Conservation (phyloP, 176 grass and related monocot species). For the Aegilops tauschii region DNA sequence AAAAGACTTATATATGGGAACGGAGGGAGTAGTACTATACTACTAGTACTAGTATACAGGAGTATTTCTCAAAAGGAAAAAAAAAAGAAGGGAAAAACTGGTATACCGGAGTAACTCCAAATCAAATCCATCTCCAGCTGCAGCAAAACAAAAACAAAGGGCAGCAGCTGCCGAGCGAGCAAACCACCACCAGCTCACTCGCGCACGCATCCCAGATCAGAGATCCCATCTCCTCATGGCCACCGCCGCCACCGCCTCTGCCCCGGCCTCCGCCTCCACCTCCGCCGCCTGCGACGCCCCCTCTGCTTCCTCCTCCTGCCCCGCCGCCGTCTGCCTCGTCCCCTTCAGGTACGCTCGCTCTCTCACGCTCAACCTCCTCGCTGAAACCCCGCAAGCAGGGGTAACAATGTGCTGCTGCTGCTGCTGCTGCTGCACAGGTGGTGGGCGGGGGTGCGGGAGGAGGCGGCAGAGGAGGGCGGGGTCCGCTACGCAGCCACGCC, state of each 20-base stretch:
- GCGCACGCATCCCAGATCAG: slow-evolving; percentile 40
- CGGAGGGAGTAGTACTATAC: no score
- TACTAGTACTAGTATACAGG: no score
- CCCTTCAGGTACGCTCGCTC: slow-evolving; percentile 42
- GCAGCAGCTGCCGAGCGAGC: not conserved
- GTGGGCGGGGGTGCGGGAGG: slow-evolving; percentile 62
- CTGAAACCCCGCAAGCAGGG: not conserved
- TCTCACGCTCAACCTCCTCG: not conserved
- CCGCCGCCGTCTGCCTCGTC: slow-evolving; percentile 62
- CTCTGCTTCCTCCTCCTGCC: slow-evolving; percentile 10
- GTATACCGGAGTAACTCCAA: not conserved
- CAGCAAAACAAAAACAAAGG: slow-evolving; percentile 17
- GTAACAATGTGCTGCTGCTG: not conserved
- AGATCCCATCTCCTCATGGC: slow-evolving; percentile 25
- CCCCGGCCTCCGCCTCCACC: slow-evolving; percentile 23
- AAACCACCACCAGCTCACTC: slow-evolving; percentile 36
- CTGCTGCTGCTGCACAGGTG: slow-evolving; percentile 35
- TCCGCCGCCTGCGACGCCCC: slow-evolving; percentile 18
- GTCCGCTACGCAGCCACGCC: slow-evolving; percentile 56
- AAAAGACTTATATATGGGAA: no score
- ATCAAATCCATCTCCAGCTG: not conserved
- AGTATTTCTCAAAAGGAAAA: no score
- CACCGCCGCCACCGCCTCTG: slow-evolving; percentile 41
- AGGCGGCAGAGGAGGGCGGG: slow-evolving; percentile 38
- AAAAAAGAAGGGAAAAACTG: no score